A percentile compares a stretch with the other conserved stretches of the same genome.
Evolutionary conservation across 2,329 filamentous ascomycete species (phyloP).

Genomic region (Setomelanomma holmii): DNA sequence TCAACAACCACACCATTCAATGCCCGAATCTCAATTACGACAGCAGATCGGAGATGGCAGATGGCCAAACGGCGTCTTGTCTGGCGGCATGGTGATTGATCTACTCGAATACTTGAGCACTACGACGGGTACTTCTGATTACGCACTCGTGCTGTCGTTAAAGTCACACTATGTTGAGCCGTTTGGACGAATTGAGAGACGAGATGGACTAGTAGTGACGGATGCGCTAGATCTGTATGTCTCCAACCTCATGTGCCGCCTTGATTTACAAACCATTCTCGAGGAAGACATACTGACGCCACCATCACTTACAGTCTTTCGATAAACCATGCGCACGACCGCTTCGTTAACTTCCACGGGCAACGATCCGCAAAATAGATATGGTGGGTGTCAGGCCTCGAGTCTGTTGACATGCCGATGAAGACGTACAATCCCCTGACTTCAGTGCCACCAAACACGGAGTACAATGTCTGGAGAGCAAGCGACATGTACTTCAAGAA

Average conservation of each 20-base stretch:
- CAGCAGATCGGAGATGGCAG: background rate
- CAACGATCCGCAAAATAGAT: background rate
- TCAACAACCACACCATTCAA: no score
- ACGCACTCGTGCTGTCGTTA: constrained; percentile 8
- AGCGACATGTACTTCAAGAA: constrained; percentile 6
- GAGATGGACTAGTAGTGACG: constrained; percentile 17
- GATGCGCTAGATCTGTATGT: constrained; percentile 1
- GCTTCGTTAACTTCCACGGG: constrained; percentile 3
- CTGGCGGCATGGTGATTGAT: constrained; percentile 6
- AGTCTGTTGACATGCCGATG: background rate
- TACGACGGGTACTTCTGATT: background rate
- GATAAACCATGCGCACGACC: constrained; percentile 5
- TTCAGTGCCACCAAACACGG: background rate
- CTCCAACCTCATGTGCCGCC: no score
- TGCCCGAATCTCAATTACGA: no score
- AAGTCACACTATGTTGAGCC: constrained; percentile 12
- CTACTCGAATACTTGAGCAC: constrained; percentile 13
- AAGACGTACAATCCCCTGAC: no score
- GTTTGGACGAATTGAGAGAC: constrained; percentile 11
- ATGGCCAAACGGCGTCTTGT: constrained; percentile 13
- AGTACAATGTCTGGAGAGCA: constrained; percentile 2
- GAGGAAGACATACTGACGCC: background rate
- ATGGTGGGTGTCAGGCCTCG: constrained; percentile 14
- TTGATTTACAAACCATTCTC: no score
- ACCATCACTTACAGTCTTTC: background rate